Evolutionary conservation across 2,329 filamentous ascomycete genomes (phyloP).

Genomic region (Penicillium sp.): DNA sequence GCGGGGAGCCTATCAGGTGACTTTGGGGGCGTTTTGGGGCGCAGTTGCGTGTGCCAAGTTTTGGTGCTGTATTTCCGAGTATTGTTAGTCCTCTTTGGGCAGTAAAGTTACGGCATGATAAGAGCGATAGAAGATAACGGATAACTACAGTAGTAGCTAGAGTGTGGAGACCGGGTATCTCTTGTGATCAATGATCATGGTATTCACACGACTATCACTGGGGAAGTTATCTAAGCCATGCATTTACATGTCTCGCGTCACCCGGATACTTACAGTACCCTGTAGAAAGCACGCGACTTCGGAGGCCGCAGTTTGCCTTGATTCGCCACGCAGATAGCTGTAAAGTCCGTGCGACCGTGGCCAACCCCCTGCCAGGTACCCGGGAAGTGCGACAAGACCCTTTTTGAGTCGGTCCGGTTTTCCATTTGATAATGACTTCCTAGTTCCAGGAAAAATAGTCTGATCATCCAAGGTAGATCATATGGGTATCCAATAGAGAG

Average conservation of each 20-base stretch:
- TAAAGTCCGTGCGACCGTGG: neutral
- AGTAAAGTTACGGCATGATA: slow-evolving; percentile 9
- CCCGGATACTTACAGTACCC: slow-evolving; percentile 2
- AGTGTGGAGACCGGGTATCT: neutral
- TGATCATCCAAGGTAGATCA: neutral
- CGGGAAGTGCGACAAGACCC: neutral
- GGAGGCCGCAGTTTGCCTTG: slow-evolving; percentile 17
- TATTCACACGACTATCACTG: neutral
- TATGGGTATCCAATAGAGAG: neutral
- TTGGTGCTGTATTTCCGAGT: neutral
- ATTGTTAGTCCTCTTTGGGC: neutral
- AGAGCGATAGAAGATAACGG: slow-evolving; percentile 11
- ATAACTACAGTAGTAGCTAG: neutral
- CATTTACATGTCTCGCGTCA: slow-evolving; percentile 10
- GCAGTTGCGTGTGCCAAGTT: slow-evolving; percentile 1
- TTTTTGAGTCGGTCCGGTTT: neutral
- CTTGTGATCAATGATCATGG: neutral
- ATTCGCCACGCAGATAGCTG: slow-evolving; percentile 1
- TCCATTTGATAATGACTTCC: neutral
- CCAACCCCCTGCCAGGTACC: slow-evolving; percentile 19
- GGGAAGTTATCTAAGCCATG: neutral
- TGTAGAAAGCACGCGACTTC: slow-evolving; percentile 22
- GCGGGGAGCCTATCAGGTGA: slow-evolving; percentile 19
- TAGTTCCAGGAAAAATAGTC: neutral
- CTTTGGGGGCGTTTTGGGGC: slow-evolving; percentile 5